Percentiles rank a stretch among this genome's conserved stretches.
These are phyloP conservation scores for Sporisorium graminicola DNA, from an alignment of 1,284 basidiomycete species.

Conservation along the genomic window DNA sequence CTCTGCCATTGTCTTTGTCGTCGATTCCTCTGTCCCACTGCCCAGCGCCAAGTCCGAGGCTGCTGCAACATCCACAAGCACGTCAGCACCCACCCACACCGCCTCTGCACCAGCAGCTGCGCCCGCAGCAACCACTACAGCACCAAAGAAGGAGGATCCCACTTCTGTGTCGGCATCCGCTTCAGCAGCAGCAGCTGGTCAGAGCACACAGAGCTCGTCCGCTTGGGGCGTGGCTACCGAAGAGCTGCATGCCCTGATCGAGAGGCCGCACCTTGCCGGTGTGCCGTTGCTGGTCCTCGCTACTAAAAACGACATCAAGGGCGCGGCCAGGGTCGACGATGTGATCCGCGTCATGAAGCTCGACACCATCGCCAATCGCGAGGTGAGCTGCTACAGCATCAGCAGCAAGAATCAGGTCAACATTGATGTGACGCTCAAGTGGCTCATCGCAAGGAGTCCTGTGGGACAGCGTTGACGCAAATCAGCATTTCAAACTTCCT, in stretches of 20 bases:
- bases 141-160: slow-evolving; percentile 10
- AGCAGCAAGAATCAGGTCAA: slow-evolving; percentile 92
- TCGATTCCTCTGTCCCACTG: slow-evolving; percentile 40
- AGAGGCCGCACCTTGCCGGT: slow-evolving; percentile 79
- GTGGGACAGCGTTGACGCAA: slow-evolving; percentile 39
- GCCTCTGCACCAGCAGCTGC: slow-evolving; percentile 7
- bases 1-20: slow-evolving; percentile 88
- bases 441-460: slow-evolving; percentile 70
- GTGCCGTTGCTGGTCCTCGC: slow-evolving; percentile 94
- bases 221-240: slow-evolving; percentile 78
- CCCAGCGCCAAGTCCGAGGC: slow-evolving; percentile 21
- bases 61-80: not conserved
- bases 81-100: slow-evolving; percentile 12
- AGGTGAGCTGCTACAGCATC: slow-evolving; percentile 72
- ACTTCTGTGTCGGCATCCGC: not conserved
- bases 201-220: slow-evolving; percentile 19
- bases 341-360: slow-evolving; percentile 82
- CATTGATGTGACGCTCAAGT: slow-evolving; percentile 75
- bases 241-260: slow-evolving; percentile 87
- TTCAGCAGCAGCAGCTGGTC: not conserved
- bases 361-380: slow-evolving; percentile 76
- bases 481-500: no score
- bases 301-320: slow-evolving; percentile 92
- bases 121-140: slow-evolving; percentile 8
- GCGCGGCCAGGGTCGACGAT: slow-evolving; percentile 84